Evolutionary conservation across 306 rosid genomes (phyloP), one percentile per base, ranked within the genome.

Genomic region (Ammopiptanthus mongolicus): DNA sequence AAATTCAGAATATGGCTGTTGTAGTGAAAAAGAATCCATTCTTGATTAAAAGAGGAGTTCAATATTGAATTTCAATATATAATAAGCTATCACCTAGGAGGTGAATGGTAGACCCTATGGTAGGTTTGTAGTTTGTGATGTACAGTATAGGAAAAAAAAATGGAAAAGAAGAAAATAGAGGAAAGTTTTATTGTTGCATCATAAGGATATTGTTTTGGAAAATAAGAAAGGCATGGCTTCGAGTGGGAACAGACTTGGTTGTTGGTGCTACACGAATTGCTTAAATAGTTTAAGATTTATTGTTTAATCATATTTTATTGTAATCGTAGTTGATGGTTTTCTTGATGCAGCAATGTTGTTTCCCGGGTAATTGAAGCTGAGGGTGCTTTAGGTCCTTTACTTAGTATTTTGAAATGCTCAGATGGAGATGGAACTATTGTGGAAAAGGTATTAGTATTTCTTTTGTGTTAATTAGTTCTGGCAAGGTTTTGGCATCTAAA

Each of bases 311-410:
- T 78, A 53, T 28, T 36, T 33, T 22, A 15, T 51, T 42, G 71
- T 36, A 64, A 46, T 50, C 9, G 34, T 74, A 23, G 63, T 18
- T 42, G 46, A 12, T 69, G 51, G 25, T 78, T 81, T 74, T 74
- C 37, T 72, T 76, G 69, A 75, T 82, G 88, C 87, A 93, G 98
- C 89, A 78, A 87, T 66, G 76, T n/a, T 69, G 86, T 93, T 71
- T 88, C 94, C 83, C 89, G 75, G 67, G 70, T 81, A 42, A 83
- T 91, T 81, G 96, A 91, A 90, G 85, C 84, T 28, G 88, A 84
- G 79, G 97, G 91, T 71, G 94, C 34, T 17, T 65, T 90, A 74
- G 82, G 79, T 84, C 87, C 90, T 81, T 82, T 93, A 75, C 36
- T 86, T 72, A 71, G 73, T 69, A 84, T 73, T 76, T 79, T 93